Conservation (phyloP, 495 filamentous ascomycete genomes). For the Apiosordaria backusii region DNA sequence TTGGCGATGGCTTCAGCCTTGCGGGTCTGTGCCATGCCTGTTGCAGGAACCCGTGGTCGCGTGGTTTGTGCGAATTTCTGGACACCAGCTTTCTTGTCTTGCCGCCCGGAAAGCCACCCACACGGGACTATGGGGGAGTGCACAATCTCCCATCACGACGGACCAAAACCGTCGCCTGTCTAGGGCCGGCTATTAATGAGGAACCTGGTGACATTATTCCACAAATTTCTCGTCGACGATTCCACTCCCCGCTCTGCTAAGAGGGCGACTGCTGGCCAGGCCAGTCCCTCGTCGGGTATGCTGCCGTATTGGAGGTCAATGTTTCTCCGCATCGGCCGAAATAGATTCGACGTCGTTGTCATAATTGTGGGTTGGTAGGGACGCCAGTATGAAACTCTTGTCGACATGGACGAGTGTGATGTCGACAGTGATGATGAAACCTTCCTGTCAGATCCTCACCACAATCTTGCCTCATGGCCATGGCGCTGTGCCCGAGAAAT, state of each 20-base stretch:
- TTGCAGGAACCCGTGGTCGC: not conserved
- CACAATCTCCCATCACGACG: slow-evolving; percentile 2
- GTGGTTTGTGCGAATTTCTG: slow-evolving; percentile 3
- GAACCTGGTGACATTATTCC: not conserved
- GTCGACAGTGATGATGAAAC: not conserved
- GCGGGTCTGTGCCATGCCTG: slow-evolving; percentile 11
- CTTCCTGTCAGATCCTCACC: no score
- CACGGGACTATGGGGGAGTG: not conserved
- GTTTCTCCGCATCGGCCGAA: not conserved
- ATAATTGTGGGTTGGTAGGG: not conserved
- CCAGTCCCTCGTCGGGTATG: not conserved
- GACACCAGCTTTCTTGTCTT: not conserved
- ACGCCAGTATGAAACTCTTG: not conserved
- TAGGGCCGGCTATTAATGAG: not conserved
- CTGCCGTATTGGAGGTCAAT: not conserved
- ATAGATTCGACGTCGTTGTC: not conserved
- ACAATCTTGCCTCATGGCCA: no score
- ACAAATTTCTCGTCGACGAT: not conserved
- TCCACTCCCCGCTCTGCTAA: slow-evolving; percentile 5
- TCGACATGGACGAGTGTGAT: not conserved
- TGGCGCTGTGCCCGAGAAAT: slow-evolving; percentile 8
- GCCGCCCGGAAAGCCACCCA: not conserved
- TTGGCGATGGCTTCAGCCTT: slow-evolving; percentile 15
- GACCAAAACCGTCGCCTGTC: not conserved
- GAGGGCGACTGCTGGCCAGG: not conserved